phyloP scores from a whole-genome alignment of 1,284 basidiomycete species.

The Agroathelia rolfsii region DNA sequence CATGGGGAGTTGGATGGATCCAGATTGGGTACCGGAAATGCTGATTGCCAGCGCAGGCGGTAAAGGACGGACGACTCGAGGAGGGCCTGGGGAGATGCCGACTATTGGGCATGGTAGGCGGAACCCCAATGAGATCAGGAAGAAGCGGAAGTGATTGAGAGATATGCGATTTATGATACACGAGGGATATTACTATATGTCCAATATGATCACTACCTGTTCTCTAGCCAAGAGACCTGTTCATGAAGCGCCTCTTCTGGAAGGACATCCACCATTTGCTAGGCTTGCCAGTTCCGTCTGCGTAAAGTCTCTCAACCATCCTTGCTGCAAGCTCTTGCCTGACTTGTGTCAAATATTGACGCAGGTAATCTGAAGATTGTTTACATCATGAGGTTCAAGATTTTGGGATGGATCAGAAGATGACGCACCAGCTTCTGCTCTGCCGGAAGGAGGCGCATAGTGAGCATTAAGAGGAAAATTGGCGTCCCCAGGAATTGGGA shows the following conservation, averaged over 20 bases:
- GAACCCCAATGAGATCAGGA: conserved; percentile 82
- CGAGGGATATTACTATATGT: too few relatives aligned
- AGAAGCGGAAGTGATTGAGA: conserved; percentile 47
- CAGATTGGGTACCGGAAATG: conserved; percentile 91
- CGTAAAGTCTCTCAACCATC: conserved; percentile 83
- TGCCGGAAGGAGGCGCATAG: conserved; percentile 73
- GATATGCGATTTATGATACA: too few relatives aligned
- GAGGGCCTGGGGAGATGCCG: conserved; percentile 60
- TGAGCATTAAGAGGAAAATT: conserved; percentile 91
- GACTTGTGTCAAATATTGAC: conserved; percentile 87
- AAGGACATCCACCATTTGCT: conserved; percentile 99
- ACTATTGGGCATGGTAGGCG: conserved; percentile 75
- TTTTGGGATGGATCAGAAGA: conserved; percentile 1
- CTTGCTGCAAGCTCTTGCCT: conserved; percentile 86
- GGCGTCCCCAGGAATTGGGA: conserved; percentile 92
- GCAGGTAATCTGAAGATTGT: conserved; percentile 59
- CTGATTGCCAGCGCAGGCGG: conserved; percentile 65
- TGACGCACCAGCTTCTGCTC: conserved; percentile 75
- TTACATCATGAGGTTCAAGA: conserved; percentile 10
- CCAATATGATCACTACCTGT: conserved; percentile 14
- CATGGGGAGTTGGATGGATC: conserved; percentile 84
- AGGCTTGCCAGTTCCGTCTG: conserved; percentile 78
- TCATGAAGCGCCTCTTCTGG: conserved; percentile 95
- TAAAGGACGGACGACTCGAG: conserved; percentile 53
- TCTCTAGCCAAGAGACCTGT: conserved; percentile 68